These are phyloP conservation scores for Boletus huronensis DNA, from an alignment of 768 basidiomycete genomes.

Conservation along the genomic window DNA sequence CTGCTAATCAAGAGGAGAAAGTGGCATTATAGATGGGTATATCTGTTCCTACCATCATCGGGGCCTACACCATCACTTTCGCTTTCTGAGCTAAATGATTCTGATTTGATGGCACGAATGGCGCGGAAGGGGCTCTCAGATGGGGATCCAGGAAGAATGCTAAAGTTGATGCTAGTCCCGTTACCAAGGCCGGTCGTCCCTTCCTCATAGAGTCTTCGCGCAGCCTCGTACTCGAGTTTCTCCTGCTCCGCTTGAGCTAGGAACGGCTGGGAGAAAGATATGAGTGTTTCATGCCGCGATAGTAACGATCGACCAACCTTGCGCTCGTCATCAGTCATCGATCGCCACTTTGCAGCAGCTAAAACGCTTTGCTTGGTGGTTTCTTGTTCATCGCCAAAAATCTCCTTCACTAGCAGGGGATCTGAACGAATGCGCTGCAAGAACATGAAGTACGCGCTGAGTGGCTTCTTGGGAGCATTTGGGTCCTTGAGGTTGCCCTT, in stretches of 20 bases:
- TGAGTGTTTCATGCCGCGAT: slow-evolving; percentile 12
- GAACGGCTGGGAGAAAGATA: slow-evolving; percentile 61
- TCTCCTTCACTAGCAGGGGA: slow-evolving; percentile 64
- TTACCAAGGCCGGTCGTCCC: slow-evolving; percentile 63
- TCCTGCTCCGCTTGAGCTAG: slow-evolving; percentile 91
- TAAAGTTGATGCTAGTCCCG: slow-evolving; percentile 77
- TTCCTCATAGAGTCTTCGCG: slow-evolving; percentile 84
- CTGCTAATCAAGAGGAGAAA: slow-evolving; percentile 16
- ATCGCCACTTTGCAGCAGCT: slow-evolving; percentile 90
- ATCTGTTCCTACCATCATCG: slow-evolving; percentile 45
- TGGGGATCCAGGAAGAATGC: slow-evolving; percentile 70
- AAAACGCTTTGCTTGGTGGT: slow-evolving; percentile 93
- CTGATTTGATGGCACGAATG: slow-evolving; percentile 47
- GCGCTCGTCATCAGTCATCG: slow-evolving; percentile 89
- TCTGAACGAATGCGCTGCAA: slow-evolving; percentile 85
- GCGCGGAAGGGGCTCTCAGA: slow-evolving; percentile 41
- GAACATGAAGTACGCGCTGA: slow-evolving; percentile 95
- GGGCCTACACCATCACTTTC: slow-evolving; percentile 61
- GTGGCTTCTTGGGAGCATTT: slow-evolving; percentile 94
- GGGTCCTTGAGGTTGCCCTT: slow-evolving; percentile 96
- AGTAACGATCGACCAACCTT: slow-evolving; percentile 54
- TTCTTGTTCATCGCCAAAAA: slow-evolving; percentile 89
- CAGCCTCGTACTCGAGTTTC: slow-evolving; percentile 90
- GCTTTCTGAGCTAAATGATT: slow-evolving; percentile 64
- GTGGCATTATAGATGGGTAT: slow-evolving; percentile 33